Evolutionary conservation across 163 green algal species (phyloP), one percentile per base, ranked within the genome.

Genomic region (Chloroidium sp.): DNA sequence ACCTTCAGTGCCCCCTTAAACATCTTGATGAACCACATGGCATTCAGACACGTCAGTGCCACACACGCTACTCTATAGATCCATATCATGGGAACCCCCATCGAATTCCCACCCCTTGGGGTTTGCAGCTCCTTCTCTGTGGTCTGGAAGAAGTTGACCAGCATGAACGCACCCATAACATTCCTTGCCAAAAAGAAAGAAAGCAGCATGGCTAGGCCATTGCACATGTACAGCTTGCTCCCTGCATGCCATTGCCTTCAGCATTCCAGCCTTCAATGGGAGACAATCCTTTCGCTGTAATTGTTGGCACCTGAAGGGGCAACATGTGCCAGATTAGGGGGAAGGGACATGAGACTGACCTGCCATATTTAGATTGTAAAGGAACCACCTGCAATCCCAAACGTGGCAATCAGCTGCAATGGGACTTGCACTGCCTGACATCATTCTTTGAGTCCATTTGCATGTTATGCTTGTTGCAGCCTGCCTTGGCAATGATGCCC

Each of bases 111-210:
- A 0, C 61, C 76, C 75, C 78, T 67, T 1, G 80, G 82, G 57
- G 79, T 62, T 36, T 69, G 3, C 67, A 89, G 82, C 85, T 89
- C 85, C 59, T n/a, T 58, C 36, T 77, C 78, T 2, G 72, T 85
- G 1, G 79, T 81, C 1, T 69, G 14, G 79, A 86, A 89, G 74
- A 89, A 89, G 59, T 85, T 74, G 59, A 80, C 1, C 12, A 68
- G 83, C 80, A 80, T 81, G 13, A 61, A 69, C 78, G 75, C 67
- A 74, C 89, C 88, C 81, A 86, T 87, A 0, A 87, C 58, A 58
- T 88, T 90, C 4, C 89, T 82, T 74, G 82, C 87, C 0, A 84
- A n/a, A 67, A 91, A 91, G 80, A 93, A 93, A 2, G 82, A 75
- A 0, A 78, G 14, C 2, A 87, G 75, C 88, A 89, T 84, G 12